phyloP scores from a whole-genome alignment of 1,284 basidiomycete species.

The Heterobasidion parviporum region DNA sequence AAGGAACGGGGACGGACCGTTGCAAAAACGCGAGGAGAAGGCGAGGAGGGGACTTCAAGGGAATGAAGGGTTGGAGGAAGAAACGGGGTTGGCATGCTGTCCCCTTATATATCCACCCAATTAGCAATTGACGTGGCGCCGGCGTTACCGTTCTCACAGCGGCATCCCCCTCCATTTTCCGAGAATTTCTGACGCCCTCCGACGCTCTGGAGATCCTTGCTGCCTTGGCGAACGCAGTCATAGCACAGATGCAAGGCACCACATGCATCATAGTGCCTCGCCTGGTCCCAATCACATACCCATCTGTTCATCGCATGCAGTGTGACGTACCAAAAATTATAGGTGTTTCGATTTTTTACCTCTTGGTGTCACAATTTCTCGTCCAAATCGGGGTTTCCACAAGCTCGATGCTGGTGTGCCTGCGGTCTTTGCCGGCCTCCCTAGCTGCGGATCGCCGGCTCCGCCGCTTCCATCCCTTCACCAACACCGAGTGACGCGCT shows the following conservation, averaged over 20 bases:
- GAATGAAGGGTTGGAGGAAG: not conserved
- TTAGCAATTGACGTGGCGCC: not conserved
- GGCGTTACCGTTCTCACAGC: not conserved
- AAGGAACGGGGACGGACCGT: constrained; percentile 4
- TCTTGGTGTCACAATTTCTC: too few species aligned
- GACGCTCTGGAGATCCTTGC: not conserved
- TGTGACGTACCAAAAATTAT: too few species aligned
- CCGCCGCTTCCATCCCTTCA: not conserved
- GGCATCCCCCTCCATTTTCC: not conserved
- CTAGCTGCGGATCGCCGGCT: not conserved
- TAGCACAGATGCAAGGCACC: too few species aligned
- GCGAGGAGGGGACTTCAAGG: not conserved
- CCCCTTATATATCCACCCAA: not conserved
- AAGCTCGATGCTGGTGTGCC: too few species aligned
- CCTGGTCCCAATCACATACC: too few species aligned
- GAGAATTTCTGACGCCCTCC: not conserved
- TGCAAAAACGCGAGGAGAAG: constrained; percentile 14
- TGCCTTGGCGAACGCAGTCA: too few species aligned
- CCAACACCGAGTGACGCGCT: not conserved
- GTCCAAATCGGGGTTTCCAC: too few species aligned
- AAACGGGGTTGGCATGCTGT: not conserved
- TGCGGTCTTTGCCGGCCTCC: not conserved
- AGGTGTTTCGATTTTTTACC: too few species aligned
- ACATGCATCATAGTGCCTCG: too few species aligned
- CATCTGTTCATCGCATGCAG: too few species aligned